Percentiles rank a stretch among this genome's conserved stretches.
Evolutionary conservation across 768 basidiomycete species (phyloP).

Genomic region (Pleurotus sapidus): DNA sequence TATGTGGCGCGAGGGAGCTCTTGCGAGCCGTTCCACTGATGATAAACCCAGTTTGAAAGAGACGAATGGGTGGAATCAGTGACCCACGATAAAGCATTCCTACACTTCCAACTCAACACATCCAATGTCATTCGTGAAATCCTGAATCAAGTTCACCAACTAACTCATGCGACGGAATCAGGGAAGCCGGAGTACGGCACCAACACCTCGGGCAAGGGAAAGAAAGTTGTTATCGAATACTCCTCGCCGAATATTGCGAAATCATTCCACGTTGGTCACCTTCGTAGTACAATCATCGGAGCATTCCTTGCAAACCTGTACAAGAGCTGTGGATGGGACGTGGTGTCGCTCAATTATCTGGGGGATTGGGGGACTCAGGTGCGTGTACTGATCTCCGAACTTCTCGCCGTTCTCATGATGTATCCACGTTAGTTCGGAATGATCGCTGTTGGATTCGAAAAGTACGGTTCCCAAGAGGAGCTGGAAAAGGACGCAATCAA

Average conservation of each 20-base stretch:
- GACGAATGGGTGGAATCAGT: slow-evolving; percentile 76
- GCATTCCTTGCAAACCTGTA: slow-evolving; percentile 90
- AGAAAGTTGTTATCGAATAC: slow-evolving; percentile 86
- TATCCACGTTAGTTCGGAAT: slow-evolving; percentile 62
- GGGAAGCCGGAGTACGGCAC: slow-evolving; percentile 76
- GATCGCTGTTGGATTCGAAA: slow-evolving; percentile 88
- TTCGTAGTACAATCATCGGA: slow-evolving; percentile 99
- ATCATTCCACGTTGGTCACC: slow-evolving; percentile 95
- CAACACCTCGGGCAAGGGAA: slow-evolving; percentile 73
- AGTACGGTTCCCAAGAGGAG: slow-evolving; percentile 83
- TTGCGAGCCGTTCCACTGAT: background rate
- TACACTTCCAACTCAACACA: slow-evolving; percentile 76
- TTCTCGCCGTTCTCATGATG: background rate
- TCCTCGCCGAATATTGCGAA: slow-evolving; percentile 98
- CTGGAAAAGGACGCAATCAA: slow-evolving; percentile 89
- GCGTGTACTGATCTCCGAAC: slow-evolving; percentile 14
- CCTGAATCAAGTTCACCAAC: slow-evolving; percentile 70
- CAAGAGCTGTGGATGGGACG: slow-evolving; percentile 90
- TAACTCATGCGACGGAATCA: slow-evolving; percentile 61
- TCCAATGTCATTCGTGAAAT: slow-evolving; percentile 60
- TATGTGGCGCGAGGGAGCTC: background rate
- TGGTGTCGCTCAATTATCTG: slow-evolving; percentile 89
- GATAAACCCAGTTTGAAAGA: slow-evolving; percentile 65
- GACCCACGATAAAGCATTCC: slow-evolving; percentile 72
- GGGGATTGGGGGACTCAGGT: slow-evolving; percentile 99